Evolutionary conservation across 1,284 basidiomycete species (phyloP), one percentile per base, ranked within the genome.

Genomic region (Ceratobasidium theobromae): DNA sequence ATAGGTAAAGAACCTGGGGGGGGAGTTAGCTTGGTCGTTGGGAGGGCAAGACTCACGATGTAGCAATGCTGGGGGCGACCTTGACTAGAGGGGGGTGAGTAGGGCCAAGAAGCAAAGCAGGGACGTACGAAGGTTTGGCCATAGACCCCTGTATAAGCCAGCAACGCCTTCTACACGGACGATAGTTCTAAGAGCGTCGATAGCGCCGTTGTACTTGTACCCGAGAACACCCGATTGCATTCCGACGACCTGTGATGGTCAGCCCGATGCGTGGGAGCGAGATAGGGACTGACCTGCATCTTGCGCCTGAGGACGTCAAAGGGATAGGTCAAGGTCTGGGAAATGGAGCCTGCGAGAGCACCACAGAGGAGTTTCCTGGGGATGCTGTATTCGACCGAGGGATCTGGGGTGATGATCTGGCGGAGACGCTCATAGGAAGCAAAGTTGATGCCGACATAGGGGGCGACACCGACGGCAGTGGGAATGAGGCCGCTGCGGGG

Each of bases 271-370:
- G 35, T n/a, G n/a, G 35, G 35, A 38, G 8, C 8, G 35, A 38
- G 8, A 38, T 16, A 16, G 8, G 8, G 18, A 41, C 60, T 32
- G 3, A 53, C 60, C 76, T 99, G 96, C 89, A 99, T 95, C 78
- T 97, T 94, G 54, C 55, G 82, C 45, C 96, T 82, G 60, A 98
- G 77, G 0, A 98, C 93, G 75, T 99, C 96, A 73, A 98, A 91
- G 0, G 96, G 96, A 75, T 97, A 98, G 5, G 96, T 98, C 72
- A 98, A 77, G 35, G 94, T 93, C 76, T 98, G 93, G 30, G 91
- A 93, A 71, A 97, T 89, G 21, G 87, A 85, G 25, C 90, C 89
- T 14, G 88, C 90, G 70, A 92, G 76, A 45, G 91, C 90, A 60
- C 90, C 90, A 68, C 91, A 93, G 6, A 77, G 69, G 73, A 93